Conservation (phyloP, 495 filamentous ascomycete species). For the Aspergillus cavernicola region DNA sequence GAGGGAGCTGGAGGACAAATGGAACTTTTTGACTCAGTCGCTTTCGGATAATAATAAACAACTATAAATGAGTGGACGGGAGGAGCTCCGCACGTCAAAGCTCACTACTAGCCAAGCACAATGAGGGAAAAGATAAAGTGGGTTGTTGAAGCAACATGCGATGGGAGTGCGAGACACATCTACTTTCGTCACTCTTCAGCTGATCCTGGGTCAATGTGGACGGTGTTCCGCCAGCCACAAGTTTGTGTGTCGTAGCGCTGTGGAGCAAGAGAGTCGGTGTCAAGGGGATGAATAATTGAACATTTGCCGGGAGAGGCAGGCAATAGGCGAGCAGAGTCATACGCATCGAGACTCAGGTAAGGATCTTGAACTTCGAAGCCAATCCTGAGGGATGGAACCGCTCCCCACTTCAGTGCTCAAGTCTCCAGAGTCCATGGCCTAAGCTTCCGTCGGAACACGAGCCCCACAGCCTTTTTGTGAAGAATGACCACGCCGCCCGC, state of each 20-base stretch:
- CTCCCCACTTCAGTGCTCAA: not conserved
- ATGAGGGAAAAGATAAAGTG: constrained; percentile 3
- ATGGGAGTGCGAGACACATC: not conserved
- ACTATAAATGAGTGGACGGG: not conserved
- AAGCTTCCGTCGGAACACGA: not conserved
- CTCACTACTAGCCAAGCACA: not conserved
- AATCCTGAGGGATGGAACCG: not conserved
- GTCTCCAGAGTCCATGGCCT: not conserved
- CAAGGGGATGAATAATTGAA: constrained; percentile 10
- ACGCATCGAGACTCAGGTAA: not conserved
- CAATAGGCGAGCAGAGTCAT: not conserved
- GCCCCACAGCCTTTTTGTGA: not conserved
- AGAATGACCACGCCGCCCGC: not conserved
- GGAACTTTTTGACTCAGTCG: not conserved
- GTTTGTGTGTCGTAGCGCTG: not conserved
- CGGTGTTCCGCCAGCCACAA: constrained; percentile 13
- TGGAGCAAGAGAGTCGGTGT: constrained; percentile 5
- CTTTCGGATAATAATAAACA: not conserved
- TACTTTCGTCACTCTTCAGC: constrained; percentile 5
- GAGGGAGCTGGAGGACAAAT: constrained; percentile 1
- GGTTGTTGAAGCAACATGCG: constrained; percentile 3
- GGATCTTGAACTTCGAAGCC: not conserved
- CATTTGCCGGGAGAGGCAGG: constrained; percentile 1
- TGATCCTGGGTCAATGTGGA: constrained; percentile 6
- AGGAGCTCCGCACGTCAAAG: constrained; percentile 3